Conservation (phyloP, 1,284 basidiomycete genomes). For the Trichosporon inkin region DNA sequence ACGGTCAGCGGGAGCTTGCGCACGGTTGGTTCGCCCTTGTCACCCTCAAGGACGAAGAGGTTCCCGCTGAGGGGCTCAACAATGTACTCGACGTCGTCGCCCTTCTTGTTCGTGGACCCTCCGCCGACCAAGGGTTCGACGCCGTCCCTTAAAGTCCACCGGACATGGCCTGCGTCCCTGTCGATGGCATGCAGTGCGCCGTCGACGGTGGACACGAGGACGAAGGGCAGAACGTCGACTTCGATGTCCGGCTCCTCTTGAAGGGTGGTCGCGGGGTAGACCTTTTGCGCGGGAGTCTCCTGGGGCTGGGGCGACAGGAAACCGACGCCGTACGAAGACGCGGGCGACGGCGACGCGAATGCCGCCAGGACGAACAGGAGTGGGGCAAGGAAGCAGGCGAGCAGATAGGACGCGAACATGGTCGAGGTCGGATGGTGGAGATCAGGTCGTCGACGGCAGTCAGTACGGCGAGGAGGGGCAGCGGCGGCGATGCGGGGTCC, state of each 20-base stretch:
- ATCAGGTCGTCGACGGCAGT: neutral
- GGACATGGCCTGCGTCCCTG: conserved; percentile 39
- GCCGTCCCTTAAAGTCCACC: conserved; percentile 44
- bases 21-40: conserved; percentile 35
- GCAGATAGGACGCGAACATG: conserved; percentile 19
- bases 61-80: conserved; percentile 49
- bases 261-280: neutral
- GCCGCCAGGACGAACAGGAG: conserved; percentile 17
- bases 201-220: conserved; percentile 48
- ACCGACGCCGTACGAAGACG: conserved; percentile 17
- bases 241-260: conserved; percentile 29
- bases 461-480: neutral
- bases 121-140: conserved; percentile 45
- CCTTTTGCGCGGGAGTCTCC: neutral
- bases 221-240: conserved; percentile 47
- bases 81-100: conserved; percentile 38
- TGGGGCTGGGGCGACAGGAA: conserved; percentile 5
- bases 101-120: conserved; percentile 29
- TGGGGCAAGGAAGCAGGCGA: conserved; percentile 15
- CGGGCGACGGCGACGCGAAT: conserved; percentile 8
- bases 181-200: conserved; percentile 49
- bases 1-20: conserved; percentile 47
- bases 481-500: conserved; percentile 19
- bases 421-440: conserved; percentile 3
- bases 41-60: conserved; percentile 43